These are phyloP conservation scores for Camillea tinctor DNA, from an alignment of 2,329 filamentous ascomycete species.

Conservation along the genomic window DNA sequence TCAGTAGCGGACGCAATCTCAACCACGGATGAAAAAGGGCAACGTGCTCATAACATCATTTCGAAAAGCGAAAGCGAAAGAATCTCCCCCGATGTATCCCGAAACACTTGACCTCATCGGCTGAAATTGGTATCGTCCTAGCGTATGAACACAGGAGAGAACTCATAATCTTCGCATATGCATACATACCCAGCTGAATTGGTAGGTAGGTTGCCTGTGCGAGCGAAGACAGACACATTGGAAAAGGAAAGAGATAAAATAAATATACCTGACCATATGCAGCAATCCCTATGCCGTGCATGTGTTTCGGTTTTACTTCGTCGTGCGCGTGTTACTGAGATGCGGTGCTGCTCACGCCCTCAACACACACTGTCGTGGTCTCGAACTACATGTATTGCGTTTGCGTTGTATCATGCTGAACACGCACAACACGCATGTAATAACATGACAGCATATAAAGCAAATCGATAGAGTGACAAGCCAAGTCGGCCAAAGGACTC, in stretches of 20 bases:
- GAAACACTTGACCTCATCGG: neutral
- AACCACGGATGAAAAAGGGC: too few relatives aligned
- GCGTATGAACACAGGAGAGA: neutral
- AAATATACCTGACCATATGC: constrained; percentile 1
- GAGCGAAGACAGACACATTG: neutral
- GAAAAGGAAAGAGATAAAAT: neutral
- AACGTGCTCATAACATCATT: too few relatives aligned
- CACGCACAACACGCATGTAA: neutral
- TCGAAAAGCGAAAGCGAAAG: too few relatives aligned
- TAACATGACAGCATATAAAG: neutral
- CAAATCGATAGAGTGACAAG: neutral
- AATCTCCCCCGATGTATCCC: neutral
- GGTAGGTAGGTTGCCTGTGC: neutral
- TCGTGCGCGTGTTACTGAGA: constrained; percentile 21
- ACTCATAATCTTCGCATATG: neutral
- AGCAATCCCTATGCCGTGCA: constrained; percentile 14
- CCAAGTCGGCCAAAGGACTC: neutral
- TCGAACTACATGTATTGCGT: neutral
- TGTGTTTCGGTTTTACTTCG: constrained; percentile 19
- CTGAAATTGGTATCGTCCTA: neutral
- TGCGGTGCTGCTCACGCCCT: constrained; percentile 23
- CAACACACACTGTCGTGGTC: constrained; percentile 12
- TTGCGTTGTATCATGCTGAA: neutral
- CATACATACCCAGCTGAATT: too few relatives aligned
- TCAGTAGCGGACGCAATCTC: too few relatives aligned